Evolutionary conservation across 2,329 filamentous ascomycete species (phyloP).

Genomic region (Westerdykella aurantiaca): DNA sequence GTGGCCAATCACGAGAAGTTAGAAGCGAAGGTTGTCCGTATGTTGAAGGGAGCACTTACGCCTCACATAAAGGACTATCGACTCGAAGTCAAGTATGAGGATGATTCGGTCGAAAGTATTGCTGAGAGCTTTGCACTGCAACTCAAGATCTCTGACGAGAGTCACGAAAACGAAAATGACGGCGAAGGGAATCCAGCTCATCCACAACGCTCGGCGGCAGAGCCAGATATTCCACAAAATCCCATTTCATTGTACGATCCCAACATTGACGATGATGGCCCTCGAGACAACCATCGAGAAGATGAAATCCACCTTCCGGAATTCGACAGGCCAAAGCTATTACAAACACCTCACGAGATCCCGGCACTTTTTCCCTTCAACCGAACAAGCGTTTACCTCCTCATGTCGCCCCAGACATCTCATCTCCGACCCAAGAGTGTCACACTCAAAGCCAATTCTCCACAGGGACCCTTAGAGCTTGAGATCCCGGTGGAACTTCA

Average conservation of each 20-base stretch:
- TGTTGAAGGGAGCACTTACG: conserved; percentile 63
- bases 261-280: conserved; percentile 36
- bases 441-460: conserved; percentile 51
- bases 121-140: conserved; percentile 41
- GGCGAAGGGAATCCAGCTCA: background rate
- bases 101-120: conserved; percentile 53
- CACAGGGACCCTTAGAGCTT: conserved; percentile 53
- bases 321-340: conserved; percentile 48
- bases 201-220: conserved; percentile 14
- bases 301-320: conserved; percentile 45
- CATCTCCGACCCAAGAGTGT: conserved; percentile 48
- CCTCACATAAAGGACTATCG: conserved; percentile 59
- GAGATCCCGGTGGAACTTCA: conserved; percentile 55
- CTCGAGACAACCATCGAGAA: conserved; percentile 8
- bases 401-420: conserved; percentile 50
- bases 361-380: conserved; percentile 60
- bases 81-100: conserved; percentile 55
- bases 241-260: conserved; percentile 56
- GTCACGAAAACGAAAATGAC: background rate
- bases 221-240: conserved; percentile 7
- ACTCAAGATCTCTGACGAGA: conserved; percentile 11
- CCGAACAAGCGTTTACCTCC: conserved; percentile 57
- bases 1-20: conserved; percentile 59
- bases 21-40: conserved; percentile 61
- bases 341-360: conserved; percentile 58